Conservation (phyloP, 805 yeast genomes). For the Candida broadrunensis region DNA sequence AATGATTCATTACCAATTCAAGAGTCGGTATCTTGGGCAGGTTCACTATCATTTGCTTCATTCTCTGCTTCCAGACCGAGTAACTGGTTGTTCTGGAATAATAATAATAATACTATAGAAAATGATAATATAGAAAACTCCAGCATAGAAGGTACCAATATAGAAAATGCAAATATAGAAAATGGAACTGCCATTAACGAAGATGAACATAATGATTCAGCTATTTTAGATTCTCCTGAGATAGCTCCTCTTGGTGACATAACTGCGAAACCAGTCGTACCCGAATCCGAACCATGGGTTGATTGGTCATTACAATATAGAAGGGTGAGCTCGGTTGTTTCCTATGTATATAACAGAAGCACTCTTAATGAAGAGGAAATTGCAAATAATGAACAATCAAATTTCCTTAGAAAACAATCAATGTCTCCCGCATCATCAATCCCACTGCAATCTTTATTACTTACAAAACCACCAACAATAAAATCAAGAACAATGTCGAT, state of each 20-base stretch:
- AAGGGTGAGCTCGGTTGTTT: conserved; percentile 8
- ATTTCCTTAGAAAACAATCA: neutral
- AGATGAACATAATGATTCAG: neutral
- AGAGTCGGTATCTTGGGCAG: neutral
- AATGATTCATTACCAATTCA: neutral
- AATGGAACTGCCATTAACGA: neutral
- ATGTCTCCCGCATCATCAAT: neutral
- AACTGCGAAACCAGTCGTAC: neutral
- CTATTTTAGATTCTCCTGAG: conserved; percentile 1
- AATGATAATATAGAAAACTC: neutral
- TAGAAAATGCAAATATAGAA: neutral
- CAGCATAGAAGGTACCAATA: neutral
- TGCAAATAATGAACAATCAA: neutral
- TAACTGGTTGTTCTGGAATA: neutral
- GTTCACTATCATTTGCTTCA: neutral
- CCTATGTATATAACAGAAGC: conserved; percentile 8
- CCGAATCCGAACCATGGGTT: conserved; percentile 3
- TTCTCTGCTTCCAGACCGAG: neutral
- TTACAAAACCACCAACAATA: neutral
- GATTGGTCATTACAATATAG: conserved; percentile 6
- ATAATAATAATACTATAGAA: neutral
- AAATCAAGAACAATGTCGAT: neutral
- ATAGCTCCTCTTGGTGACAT: neutral
- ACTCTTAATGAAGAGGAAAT: neutral
- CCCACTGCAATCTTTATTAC: neutral